Conservation (phyloP, 306 rosid genomes). For the barrel medic (Medicago truncatula) region MtrunA17r5.0-ANR NC_053042.1:11072001-11072500, state of each 20-base stretch:
- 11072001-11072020: no score
- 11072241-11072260: conserved; percentile 15
- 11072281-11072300: neutral
- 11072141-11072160: neutral
- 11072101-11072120: neutral
- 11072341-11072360: conserved; percentile 24
- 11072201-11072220: conserved; percentile 14
- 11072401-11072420: conserved; percentile 7
- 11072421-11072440: conserved; percentile 7
- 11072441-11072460: conserved; percentile 1
- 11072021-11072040: no score
- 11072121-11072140: neutral
- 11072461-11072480: neutral
- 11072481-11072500: neutral
- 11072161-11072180: neutral
- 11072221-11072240: conserved; percentile 7
- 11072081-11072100: neutral
- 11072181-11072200: conserved; percentile 27
- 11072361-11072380: neutral
- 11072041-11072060: no score
- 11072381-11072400: conserved; percentile 18
- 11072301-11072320: neutral
- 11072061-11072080: no score
- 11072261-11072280: conserved; percentile 25
- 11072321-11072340: conserved; percentile 9